phyloP scores from a whole-genome alignment of 768 basidiomycete species.

The Leccinum rimulosum region DNA sequence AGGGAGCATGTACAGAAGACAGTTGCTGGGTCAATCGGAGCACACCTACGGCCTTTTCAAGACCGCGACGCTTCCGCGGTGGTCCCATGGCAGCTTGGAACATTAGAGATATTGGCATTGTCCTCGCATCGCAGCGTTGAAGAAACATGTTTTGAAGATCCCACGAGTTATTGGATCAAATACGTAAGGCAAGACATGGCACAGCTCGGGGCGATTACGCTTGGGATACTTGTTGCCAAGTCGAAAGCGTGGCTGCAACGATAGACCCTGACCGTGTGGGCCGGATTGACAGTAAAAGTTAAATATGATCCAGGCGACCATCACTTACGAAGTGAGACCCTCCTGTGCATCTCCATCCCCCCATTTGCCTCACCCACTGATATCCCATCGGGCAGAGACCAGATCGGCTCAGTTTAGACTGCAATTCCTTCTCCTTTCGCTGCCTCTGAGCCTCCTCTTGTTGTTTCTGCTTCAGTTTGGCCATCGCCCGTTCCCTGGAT shows the following conservation, averaged over 20 bases:
- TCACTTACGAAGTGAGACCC: slow-evolving; percentile 42
- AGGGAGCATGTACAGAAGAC: no score
- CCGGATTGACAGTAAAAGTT: background rate
- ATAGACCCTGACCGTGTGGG: background rate
- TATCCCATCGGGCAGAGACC: slow-evolving; percentile 50
- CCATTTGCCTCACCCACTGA: slow-evolving; percentile 39
- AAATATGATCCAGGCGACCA: slow-evolving; percentile 22
- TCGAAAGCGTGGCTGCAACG: background rate
- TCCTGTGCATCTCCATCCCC: slow-evolving; percentile 47
- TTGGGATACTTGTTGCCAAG: background rate
- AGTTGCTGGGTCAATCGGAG: background rate
- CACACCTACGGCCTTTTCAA: background rate
- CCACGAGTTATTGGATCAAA: no score
- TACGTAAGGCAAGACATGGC: background rate
- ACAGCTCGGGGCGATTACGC: background rate
- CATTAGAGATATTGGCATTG: no score
- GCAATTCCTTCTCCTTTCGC: slow-evolving; percentile 30
- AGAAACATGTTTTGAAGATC: background rate
- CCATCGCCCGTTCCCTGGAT: slow-evolving; percentile 24
- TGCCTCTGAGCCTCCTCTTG: slow-evolving; percentile 37
- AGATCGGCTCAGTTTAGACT: slow-evolving; percentile 41
- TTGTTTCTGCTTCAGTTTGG: slow-evolving; percentile 32
- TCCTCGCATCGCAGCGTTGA: no score
- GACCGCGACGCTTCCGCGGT: no score
- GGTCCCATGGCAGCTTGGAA: no score